phyloP scores from a whole-genome alignment of 2,329 filamentous ascomycete genomes.

The Cryphonectria japonica region DNA sequence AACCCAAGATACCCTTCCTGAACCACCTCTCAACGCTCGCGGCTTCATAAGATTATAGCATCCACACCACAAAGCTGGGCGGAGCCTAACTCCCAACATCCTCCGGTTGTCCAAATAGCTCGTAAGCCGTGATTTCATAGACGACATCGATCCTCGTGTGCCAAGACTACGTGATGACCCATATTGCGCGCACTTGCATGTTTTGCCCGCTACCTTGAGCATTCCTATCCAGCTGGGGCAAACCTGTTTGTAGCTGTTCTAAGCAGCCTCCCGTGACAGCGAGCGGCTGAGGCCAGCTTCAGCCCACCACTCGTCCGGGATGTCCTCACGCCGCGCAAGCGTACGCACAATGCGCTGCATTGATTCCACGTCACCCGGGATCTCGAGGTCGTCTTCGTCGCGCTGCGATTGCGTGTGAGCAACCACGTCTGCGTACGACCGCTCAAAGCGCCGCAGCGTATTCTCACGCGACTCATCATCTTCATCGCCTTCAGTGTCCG shows the following conservation, averaged over 20 bases:
- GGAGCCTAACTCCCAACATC: background rate
- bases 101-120: background rate
- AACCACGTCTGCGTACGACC: constrained; percentile 50
- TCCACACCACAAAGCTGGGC: background rate
- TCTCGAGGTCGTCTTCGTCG: constrained; percentile 39
- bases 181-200: background rate
- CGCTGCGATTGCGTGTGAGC: constrained; percentile 33
- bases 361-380: constrained; percentile 57
- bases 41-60: background rate
- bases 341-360: constrained; percentile 69
- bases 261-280: constrained; percentile 46
- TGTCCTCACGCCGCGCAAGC: constrained; percentile 71
- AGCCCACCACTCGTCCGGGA: constrained; percentile 84
- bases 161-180: background rate
- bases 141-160: background rate
- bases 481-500: constrained; percentile 58
- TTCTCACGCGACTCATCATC: constrained; percentile 39
- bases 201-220: background rate
- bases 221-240: background rate
- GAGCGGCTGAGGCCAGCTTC: constrained; percentile 68
- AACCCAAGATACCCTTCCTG: background rate
- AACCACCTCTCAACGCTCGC: background rate
- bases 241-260: constrained; percentile 6
- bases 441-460: constrained; percentile 33
- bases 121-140: constrained; percentile 23